These are phyloP conservation scores for Colletotrichum cordylinicola DNA, from an alignment of 2,329 filamentous ascomycete species.

Conservation along the genomic window DNA sequence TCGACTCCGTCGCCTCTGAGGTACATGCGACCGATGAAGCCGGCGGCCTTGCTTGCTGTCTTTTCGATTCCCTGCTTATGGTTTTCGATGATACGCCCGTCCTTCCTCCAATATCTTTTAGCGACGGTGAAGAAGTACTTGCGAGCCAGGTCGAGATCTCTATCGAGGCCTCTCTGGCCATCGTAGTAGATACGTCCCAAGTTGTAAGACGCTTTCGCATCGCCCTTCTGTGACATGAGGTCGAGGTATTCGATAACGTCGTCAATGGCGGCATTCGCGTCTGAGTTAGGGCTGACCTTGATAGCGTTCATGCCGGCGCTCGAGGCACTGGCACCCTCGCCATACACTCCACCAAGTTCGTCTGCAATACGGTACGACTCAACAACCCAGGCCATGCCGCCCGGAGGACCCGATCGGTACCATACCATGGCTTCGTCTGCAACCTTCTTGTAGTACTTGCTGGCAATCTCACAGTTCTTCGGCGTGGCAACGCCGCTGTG, in stretches of 20 bases:
- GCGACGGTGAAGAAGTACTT: conserved; percentile 83
- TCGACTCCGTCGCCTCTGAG: conserved; percentile 84
- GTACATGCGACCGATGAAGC: conserved; percentile 88
- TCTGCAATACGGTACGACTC: conserved; percentile 89
- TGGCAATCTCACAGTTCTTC: conserved; percentile 84
- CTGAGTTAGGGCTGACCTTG: conserved; percentile 74
- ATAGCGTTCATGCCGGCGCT: conserved; percentile 86
- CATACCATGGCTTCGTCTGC: conserved; percentile 92
- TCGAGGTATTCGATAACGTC: conserved; percentile 96
- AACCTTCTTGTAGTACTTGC: conserved; percentile 89
- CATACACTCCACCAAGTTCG: conserved; percentile 90
- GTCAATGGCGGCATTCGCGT: conserved; percentile 85
- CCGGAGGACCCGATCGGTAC: conserved; percentile 88
- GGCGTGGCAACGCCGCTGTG: conserved; percentile 85
- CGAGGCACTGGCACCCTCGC: conserved; percentile 89
- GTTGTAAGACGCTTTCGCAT: conserved; percentile 85
- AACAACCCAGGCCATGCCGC: conserved; percentile 77
- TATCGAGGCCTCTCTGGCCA: conserved; percentile 76
- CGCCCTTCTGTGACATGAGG: conserved; percentile 87
- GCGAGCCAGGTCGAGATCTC: conserved; percentile 76
- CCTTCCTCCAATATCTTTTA: conserved; percentile 80
- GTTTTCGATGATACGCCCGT: conserved; percentile 76
- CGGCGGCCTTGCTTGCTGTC: conserved; percentile 81
- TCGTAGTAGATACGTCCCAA: conserved; percentile 89
- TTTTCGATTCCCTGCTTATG: conserved; percentile 76